Conservation (phyloP, 345 rosid genomes). For the Pistacia atlantica region DNA sequence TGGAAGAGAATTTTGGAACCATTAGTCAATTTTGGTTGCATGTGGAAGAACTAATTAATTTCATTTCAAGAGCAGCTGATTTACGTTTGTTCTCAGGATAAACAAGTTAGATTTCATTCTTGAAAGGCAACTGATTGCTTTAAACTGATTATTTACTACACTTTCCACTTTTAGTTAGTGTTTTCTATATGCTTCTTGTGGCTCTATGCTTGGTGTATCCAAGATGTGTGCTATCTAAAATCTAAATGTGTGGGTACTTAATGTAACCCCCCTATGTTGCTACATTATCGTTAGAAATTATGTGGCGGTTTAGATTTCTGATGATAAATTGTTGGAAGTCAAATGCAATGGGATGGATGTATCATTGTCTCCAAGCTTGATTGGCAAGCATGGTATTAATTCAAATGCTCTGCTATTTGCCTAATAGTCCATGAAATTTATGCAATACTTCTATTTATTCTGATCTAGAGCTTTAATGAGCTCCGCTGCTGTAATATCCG, state of each 20-base stretch:
- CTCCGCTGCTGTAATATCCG: no score
- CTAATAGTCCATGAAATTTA: background rate
- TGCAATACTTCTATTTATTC: no score
- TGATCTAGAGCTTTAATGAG: background rate
- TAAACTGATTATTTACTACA: background rate
- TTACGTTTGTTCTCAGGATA: background rate
- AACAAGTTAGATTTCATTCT: background rate
- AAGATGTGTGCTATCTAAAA: background rate
- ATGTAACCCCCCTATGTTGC: background rate
- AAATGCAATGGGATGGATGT: background rate
- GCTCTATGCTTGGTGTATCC: background rate
- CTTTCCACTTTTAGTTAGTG: background rate
- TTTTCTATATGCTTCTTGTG: background rate
- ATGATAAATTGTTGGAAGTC: background rate
- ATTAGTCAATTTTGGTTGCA: conserved; percentile 14
- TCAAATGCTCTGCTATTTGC: background rate
- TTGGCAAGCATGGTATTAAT: background rate
- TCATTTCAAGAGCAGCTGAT: background rate
- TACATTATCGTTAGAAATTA: background rate
- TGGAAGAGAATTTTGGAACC: background rate
- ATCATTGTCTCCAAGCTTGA: background rate
- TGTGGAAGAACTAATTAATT: conserved; percentile 1
- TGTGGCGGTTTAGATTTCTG: background rate
- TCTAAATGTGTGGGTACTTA: background rate
- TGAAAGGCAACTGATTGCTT: background rate